A percentile compares a stretch with the other conserved stretches of the same genome.
Evolutionary conservation across 176 grass and related monocot genomes (phyloP).

Genomic region (Olyra latifolia): DNA sequence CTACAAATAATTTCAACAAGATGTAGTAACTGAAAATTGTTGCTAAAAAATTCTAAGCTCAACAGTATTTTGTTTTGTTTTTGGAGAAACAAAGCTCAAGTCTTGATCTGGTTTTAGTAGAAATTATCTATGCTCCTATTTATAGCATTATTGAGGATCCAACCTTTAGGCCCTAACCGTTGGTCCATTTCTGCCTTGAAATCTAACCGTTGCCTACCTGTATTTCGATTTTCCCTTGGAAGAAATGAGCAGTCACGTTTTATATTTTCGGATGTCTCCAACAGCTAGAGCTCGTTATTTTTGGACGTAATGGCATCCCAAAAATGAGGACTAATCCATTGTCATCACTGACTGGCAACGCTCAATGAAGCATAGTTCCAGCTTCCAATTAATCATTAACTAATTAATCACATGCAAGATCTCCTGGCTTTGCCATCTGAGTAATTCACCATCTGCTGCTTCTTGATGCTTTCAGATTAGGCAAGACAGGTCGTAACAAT

Average conservation of each 20-base stretch:
- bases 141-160: not conserved
- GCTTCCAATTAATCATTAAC: not conserved
- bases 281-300: slow-evolving; percentile 20
- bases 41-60: no score
- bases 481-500: not conserved
- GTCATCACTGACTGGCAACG: slow-evolving; percentile 13
- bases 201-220: not conserved
- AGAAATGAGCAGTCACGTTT: not conserved
- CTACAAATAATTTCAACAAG: no score
- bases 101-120: not conserved
- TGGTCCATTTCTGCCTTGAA: not conserved
- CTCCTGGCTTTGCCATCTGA: slow-evolving; percentile 17
- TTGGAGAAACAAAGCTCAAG: not conserved
- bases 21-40: no score
- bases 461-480: not conserved
- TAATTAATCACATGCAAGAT: slow-evolving; percentile 16
- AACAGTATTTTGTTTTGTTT: not conserved
- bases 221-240: not conserved
- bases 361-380: slow-evolving; percentile 14
- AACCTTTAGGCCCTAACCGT: not conserved
- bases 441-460: not conserved
- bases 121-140: not conserved
- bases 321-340: not conserved
- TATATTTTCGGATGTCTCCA: not conserved
- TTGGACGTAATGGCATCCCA: not conserved